phyloP scores from a whole-genome alignment of 768 basidiomycete genomes.

The Suillus tomentosus region DNA sequence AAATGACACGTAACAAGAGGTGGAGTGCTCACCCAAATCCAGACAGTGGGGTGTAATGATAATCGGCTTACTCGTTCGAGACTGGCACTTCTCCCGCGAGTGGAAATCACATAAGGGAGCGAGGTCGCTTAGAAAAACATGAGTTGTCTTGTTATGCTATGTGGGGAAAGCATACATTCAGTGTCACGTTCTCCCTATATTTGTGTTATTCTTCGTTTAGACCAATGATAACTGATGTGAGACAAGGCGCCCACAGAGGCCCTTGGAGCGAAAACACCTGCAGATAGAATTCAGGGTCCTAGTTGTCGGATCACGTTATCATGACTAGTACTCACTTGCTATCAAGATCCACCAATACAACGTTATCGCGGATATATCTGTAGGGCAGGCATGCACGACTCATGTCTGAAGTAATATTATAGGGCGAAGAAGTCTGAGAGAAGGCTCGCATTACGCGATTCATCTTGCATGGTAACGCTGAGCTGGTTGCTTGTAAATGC shows the following conservation, averaged over 20 bases:
- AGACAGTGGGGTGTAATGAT: neutral
- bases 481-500: neutral
- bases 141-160: neutral
- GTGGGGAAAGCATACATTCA: neutral
- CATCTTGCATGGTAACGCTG: neutral
- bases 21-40: neutral
- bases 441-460: neutral
- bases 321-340: neutral
- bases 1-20: constrained; percentile 3
- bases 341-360: neutral
- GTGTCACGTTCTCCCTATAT: neutral
- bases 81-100: constrained; percentile 2
- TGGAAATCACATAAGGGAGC: neutral
- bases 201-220: neutral
- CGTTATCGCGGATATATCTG: neutral
- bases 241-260: neutral
- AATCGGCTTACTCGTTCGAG: neutral
- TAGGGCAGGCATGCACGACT: neutral
- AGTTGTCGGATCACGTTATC: neutral
- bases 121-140: neutral
- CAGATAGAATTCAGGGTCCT: neutral
- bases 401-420: neutral
- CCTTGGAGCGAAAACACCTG: too few species aligned
- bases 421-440: neutral
- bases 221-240: neutral